Conservation (phyloP, 306 rosid genomes). For the Neltuma alba region DNA sequence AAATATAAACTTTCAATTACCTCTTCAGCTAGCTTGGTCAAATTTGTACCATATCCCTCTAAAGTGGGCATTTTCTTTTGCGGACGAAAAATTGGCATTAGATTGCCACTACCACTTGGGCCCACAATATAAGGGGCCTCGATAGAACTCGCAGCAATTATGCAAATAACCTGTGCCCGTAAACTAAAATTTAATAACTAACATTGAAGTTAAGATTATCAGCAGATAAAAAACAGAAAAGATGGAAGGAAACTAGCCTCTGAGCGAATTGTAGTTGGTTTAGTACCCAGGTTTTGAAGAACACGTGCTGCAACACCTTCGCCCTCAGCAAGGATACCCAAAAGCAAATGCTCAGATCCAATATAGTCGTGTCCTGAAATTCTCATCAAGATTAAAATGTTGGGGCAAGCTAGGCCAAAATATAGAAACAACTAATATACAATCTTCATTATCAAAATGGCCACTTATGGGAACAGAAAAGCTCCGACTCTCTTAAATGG, state of each 20-base stretch:
- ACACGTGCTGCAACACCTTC: conserved; percentile 98
- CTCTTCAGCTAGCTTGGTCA: conserved; percentile 98
- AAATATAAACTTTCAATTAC: conserved; percentile 34
- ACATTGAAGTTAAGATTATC: neutral
- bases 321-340: conserved; percentile 94
- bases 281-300: conserved; percentile 91
- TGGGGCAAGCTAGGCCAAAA: conserved; percentile 16
- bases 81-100: no score
- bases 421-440: neutral
- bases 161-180: conserved; percentile 84
- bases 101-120: conserved; percentile 74
- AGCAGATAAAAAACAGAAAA: neutral
- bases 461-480: no score
- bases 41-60: conserved; percentile 93
- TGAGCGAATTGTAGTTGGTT: conserved; percentile 88
- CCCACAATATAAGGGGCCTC: conserved; percentile 85
- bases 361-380: conserved; percentile 84
- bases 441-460: no score
- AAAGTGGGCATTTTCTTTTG: conserved; percentile 92
- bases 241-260: conserved; percentile 57
- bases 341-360: conserved; percentile 97
- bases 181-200: conserved; percentile 11
- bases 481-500: no score
- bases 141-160: conserved; percentile 97
- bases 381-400: conserved; percentile 21